Percentiles rank a stretch among this genome's conserved stretches.
Evolutionary conservation across 2,329 filamentous ascomycete species (phyloP).

Genomic region (Colletotrichum musicola): DNA sequence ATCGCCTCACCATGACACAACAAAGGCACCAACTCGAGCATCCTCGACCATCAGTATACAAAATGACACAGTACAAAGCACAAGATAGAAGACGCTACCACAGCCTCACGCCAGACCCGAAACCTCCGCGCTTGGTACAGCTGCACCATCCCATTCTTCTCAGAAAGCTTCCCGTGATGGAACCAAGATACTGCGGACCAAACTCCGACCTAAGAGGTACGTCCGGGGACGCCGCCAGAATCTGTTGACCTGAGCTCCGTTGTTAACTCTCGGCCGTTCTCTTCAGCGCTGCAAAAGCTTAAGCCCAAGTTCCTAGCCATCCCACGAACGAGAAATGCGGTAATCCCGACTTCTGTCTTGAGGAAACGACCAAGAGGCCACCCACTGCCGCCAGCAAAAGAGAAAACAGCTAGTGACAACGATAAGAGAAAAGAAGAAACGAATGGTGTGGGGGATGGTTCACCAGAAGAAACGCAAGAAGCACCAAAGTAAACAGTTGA

Average conservation of each 20-base stretch:
- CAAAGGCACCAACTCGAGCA: neutral
- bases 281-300: constrained; percentile 3
- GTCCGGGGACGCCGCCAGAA: no score
- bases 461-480: no score
- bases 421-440: no score
- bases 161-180: constrained; percentile 5
- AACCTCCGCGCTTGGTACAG: neutral
- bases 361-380: neutral
- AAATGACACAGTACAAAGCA: neutral
- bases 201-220: neutral
- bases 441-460: no score
- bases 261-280: neutral
- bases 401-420: neutral
- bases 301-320: neutral
- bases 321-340: neutral
- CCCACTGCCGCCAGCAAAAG: neutral
- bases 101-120: neutral
- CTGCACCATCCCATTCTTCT: neutral
- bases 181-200: constrained; percentile 6
- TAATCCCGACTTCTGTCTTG: neutral
- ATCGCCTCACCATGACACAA: neutral
- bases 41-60: neutral
- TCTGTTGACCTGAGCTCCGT: neutral
- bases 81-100: neutral
- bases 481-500: no score